These are phyloP conservation scores for Aspergillus bombycis DNA, from an alignment of 2,329 filamentous ascomycete species.

Conservation along the genomic window DNA sequence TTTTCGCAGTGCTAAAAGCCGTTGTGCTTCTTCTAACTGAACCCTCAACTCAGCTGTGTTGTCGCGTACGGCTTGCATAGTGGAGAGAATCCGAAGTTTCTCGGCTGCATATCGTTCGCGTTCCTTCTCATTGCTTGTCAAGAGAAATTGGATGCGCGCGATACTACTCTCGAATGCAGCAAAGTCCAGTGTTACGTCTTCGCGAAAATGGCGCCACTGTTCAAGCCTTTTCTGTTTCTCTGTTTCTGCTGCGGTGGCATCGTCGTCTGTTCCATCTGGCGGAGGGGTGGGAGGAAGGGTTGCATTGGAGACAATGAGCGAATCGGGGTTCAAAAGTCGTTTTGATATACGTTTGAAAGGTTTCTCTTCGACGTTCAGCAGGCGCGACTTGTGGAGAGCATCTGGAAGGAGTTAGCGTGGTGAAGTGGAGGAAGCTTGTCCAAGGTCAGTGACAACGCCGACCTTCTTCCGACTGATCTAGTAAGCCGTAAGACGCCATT, in stretches of 20 bases:
- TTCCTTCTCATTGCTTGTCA: constrained; percentile 79
- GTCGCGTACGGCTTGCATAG: constrained; percentile 75
- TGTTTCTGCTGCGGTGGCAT: constrained; percentile 49
- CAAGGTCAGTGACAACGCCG: constrained; percentile 12
- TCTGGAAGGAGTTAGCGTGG: constrained; percentile 50
- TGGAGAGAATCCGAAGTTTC: constrained; percentile 75
- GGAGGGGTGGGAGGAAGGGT: constrained; percentile 68
- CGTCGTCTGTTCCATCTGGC: constrained; percentile 58
- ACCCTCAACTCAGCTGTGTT: constrained; percentile 72
- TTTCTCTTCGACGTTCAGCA: constrained; percentile 88
- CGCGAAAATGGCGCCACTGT: constrained; percentile 70
- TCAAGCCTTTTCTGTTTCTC: constrained; percentile 56
- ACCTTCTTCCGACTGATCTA: constrained; percentile 69
- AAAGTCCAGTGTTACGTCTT: constrained; percentile 86
- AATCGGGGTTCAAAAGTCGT: constrained; percentile 71
- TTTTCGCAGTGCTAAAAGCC: constrained; percentile 76
- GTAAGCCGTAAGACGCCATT: constrained; percentile 65
- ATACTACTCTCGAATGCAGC: constrained; percentile 85
- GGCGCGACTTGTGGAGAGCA: constrained; percentile 82
- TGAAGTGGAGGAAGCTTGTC: constrained; percentile 9
- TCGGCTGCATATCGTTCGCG: constrained; percentile 80
- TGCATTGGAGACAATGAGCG: constrained; percentile 61
- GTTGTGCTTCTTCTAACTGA: constrained; percentile 77
- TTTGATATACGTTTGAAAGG: constrained; percentile 88
- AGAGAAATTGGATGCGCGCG: constrained; percentile 83